Base-by-base conservation (phyloP, 2,329 filamentous ascomycete genomes). In the Gaeumannomyces tritici region DNA sequence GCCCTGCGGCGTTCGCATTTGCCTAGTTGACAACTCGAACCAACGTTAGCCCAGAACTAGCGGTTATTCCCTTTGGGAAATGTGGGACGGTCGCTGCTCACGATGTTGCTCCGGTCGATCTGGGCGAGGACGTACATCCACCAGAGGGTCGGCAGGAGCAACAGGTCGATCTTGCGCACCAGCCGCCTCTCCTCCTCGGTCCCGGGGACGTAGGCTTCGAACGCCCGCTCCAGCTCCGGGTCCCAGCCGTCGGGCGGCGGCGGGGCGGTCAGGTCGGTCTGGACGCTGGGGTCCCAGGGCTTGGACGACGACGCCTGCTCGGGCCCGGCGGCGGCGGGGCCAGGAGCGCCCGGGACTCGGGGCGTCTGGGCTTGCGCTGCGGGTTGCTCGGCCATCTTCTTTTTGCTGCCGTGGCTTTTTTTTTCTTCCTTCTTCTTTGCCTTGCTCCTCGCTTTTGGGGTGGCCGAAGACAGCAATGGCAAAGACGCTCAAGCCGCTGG, bases 91-190 rank as follows among this genome's bases (percentile, higher is more conserved):
- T 11, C 29, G 11, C 7, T 47, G 18, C 42, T 47, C 13, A 47
- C 42, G 42, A 71, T 72, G n/a, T 72, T 72, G 11, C 65, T 65
- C 31, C 70, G 67, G 61, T 72, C 70, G 11, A 72, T 51, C 54
- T 71, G 71, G 3, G 68, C 69, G 11, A 72, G 62, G 13, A 72
- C 67, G 47, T 71, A 72, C 68, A 70, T 68, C 62, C 61, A 65
- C 68, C 66, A 77, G 55, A 82, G 73, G 64, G 79, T 77, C 0
- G 80, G 80, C 21, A 83, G 76, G 28, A 83, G 74, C 66, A 74
- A 71, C 71, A 77, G 72, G 70, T 81, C 75, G 62, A 78, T 68
- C 70, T 79, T 77, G 63, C 76, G 70, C 55, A 81, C 66, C 0
- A 81, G 73, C 24, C 71, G 73, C 63, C 74, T 77, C 29, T 70